Conservation (phyloP, 306 rosid genomes). For the Lathyrus aphaca region DNA sequence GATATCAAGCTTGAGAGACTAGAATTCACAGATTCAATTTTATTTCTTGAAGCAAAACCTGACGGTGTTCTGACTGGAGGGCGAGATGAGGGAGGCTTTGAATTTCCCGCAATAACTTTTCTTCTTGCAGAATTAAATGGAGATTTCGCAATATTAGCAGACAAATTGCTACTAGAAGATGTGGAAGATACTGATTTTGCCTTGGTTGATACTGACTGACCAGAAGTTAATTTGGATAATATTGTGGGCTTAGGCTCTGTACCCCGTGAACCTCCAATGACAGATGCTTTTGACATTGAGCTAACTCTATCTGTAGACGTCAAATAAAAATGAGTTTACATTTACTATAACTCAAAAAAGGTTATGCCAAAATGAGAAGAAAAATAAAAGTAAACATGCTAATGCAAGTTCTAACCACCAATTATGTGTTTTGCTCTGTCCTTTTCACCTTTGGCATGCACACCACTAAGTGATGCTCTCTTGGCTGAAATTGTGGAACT, state of each 20-base stretch:
- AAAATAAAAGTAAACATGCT: conserved; percentile 11
- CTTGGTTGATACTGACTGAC: conserved; percentile 51
- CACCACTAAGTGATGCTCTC: conserved; percentile 67
- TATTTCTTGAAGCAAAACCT: conserved; percentile 49
- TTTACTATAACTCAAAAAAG: conserved; percentile 30
- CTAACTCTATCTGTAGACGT: conserved; percentile 60
- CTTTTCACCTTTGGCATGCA: conserved; percentile 49
- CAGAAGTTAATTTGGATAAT: conserved; percentile 51
- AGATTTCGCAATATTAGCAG: conserved; percentile 53
- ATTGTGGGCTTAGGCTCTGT: conserved; percentile 45
- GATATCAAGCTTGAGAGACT: conserved; percentile 54
- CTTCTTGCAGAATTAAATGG: conserved; percentile 50
- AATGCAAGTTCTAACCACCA: conserved; percentile 57
- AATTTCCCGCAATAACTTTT: conserved; percentile 45
- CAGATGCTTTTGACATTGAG: conserved; percentile 52
- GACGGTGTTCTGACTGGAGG: conserved; percentile 54
- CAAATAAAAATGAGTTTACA: conserved; percentile 21
- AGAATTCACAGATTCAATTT: conserved; percentile 49
- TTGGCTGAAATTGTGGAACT: conserved; percentile 58
- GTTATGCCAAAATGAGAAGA: conserved; percentile 13
- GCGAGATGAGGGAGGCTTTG: conserved; percentile 53
- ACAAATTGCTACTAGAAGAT: conserved; percentile 48
- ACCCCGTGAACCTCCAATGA: conserved; percentile 47
- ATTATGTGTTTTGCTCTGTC: conserved; percentile 51
- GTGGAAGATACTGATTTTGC: conserved; percentile 48